Base-by-base conservation (phyloP, 2,329 filamentous ascomycete genomes). In the Aureobasidium sp. region DNA sequence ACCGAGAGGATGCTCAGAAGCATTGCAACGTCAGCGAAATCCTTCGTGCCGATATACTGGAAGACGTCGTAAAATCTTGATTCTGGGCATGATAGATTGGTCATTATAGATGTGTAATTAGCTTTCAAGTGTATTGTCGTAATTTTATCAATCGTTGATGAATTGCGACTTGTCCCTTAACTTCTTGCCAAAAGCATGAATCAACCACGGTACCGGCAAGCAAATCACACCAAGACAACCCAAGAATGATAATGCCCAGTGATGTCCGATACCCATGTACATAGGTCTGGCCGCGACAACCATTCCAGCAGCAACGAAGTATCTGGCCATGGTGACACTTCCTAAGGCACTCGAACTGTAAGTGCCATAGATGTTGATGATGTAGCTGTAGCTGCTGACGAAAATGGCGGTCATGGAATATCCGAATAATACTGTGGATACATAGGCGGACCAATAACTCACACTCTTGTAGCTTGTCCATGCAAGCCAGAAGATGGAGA, bases 401-500 rank as follows among this genome's bases (percentile, higher is more conserved):
- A 75, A 78, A 62, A 79, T 74, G 2, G 73, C 73, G 52, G 75
- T 76, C 64, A 81, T 72, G 1, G 76, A 76, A 46, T 75, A 78
- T 1, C 79, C 78, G 39, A 81, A 79, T 0, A 78, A 56, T 0
- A 71, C 68, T 0, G 74, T 71, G 0, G 76, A 77, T 0, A 77
- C 67, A 3, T 80, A 75, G 4, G 74, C 72, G 0, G 75, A 77
- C 71, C 78, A 79, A 65, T 77, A 76, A 41, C 75, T 76, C 26
- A 79, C 73, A n/a, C 57, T 63, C 0, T 71, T 65, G 36, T 75
- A 72, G 1, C 74, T 74, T 1, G 77, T 76, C 79, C 79, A 81
- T 3, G 77, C 79, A 13, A 81, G 73, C 78, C 78, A 80, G 64
- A 81, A 81, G 2, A 81, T 73, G 0, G 75, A 76, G 4, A 79